Conservation (phyloP, 1,284 basidiomycete species). For the Papiliotrema terrestris region DNA sequence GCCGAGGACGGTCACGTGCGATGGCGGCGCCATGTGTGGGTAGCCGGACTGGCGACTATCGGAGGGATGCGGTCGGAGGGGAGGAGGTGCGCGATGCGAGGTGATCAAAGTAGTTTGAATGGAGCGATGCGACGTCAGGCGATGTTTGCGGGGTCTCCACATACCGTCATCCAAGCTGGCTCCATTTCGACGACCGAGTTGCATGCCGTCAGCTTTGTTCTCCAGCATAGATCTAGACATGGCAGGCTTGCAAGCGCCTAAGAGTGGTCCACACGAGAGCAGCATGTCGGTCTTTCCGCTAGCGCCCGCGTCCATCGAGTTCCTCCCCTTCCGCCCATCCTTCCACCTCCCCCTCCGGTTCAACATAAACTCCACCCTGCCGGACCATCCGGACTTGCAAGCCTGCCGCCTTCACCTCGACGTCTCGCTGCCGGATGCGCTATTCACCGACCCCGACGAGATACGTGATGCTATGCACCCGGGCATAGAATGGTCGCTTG, state of each 20-base stretch:
- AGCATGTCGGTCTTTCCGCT: neutral
- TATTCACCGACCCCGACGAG: slow-evolving; percentile 36
- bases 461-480: slow-evolving; percentile 11
- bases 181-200: neutral
- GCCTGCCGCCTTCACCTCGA: slow-evolving; percentile 11
- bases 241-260: neutral
- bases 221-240: neutral
- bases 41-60: no score
- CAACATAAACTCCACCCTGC: slow-evolving; percentile 1
- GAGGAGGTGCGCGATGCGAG: no score
- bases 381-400: neutral
- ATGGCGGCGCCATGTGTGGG: slow-evolving; percentile 13
- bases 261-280: neutral
- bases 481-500: slow-evolving; percentile 11
- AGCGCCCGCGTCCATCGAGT: neutral
- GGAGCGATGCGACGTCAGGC: neutral
- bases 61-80: no score
- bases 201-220: neutral
- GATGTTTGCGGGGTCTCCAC: neutral
- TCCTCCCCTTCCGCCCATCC: slow-evolving; percentile 5
- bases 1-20: slow-evolving; percentile 43
- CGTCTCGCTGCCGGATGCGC: slow-evolving; percentile 30
- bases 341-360: slow-evolving; percentile 13
- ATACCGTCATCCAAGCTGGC: neutral
- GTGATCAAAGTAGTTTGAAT: no score